A percentile compares a stretch with the other conserved stretches of the same genome.
Conservation (phyloP, 2,329 filamentous ascomycete genomes). For the Rutstroemia sp. region DNA sequence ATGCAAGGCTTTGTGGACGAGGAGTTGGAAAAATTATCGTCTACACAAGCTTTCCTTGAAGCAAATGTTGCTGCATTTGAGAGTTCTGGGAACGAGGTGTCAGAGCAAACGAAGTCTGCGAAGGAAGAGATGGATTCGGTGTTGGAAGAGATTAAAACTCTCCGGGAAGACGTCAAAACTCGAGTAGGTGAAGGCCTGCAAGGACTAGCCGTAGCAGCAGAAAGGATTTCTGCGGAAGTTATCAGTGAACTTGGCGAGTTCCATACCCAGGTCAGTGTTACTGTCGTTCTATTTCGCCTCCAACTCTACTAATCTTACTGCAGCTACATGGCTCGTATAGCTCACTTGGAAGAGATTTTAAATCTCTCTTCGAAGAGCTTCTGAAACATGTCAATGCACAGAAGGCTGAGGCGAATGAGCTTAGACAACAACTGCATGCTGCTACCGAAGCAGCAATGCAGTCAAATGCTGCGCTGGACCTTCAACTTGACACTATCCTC, state of each 20-base stretch:
- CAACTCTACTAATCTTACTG: constrained; percentile 16
- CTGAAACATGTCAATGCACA: constrained; percentile 68
- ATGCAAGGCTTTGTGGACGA: constrained; percentile 71
- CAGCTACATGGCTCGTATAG: constrained; percentile 80
- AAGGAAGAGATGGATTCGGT: constrained; percentile 86
- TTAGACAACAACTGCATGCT: constrained; percentile 64
- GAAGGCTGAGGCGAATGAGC: constrained; percentile 63
- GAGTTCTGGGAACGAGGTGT: constrained; percentile 59
- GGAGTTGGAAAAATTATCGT: constrained; percentile 64
- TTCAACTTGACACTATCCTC: constrained; percentile 60
- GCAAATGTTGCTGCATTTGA: constrained; percentile 62
- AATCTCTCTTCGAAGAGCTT: constrained; percentile 74
- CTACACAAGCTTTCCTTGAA: constrained; percentile 63
- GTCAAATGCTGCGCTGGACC: constrained; percentile 60
- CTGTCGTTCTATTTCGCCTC: not conserved
- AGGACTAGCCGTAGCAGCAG: constrained; percentile 74
- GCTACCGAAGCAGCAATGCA: constrained; percentile 63
- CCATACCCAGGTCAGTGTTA: constrained; percentile 52
- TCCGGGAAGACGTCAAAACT: constrained; percentile 80
- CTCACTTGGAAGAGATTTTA: constrained; percentile 78
- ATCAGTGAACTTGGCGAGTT: constrained; percentile 79
- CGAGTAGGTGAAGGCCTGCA: constrained; percentile 80
- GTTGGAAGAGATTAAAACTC: constrained; percentile 82
- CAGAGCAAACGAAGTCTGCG: constrained; percentile 59
- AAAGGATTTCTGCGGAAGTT: constrained; percentile 84